phyloP scores from a whole-genome alignment of 2,329 filamentous ascomycete species.

The Tolypocladium inflatum region DNA sequence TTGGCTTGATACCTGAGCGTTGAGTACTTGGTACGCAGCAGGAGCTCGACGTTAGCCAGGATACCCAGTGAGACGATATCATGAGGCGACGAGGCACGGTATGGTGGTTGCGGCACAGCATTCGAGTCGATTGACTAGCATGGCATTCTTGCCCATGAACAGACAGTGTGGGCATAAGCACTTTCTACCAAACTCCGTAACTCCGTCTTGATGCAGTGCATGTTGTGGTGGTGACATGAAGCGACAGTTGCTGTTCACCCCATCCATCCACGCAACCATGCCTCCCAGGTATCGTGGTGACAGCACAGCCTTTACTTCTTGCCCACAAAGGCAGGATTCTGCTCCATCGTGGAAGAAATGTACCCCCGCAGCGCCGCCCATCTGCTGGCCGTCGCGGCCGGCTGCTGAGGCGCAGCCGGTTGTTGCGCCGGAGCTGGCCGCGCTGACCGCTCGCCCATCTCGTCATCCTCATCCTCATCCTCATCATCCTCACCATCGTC shows the following conservation, averaged over 20 bases:
- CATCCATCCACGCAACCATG: background rate
- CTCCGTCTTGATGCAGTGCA: background rate
- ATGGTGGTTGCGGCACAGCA: background rate
- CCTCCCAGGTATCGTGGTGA: background rate
- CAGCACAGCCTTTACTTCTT: slow-evolving; percentile 10
- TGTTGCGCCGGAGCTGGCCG: slow-evolving; percentile 5
- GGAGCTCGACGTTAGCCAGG: background rate
- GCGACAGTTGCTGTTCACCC: background rate
- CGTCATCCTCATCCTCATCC: slow-evolving; percentile 7
- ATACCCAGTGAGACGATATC: background rate
- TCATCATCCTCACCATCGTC: slow-evolving; percentile 8
- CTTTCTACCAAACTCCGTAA: background rate
- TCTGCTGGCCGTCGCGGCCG: slow-evolving; percentile 41
- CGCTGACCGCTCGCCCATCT: background rate
- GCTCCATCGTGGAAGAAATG: slow-evolving; percentile 82
- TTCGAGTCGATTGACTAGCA: background rate
- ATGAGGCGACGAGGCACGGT: background rate
- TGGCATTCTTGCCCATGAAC: background rate
- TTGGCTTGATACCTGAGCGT: background rate
- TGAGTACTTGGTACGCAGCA: background rate
- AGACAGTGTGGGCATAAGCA: background rate
- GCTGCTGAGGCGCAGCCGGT: slow-evolving; percentile 5
- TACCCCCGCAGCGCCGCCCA: slow-evolving; percentile 79
- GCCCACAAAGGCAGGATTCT: slow-evolving; percentile 62
- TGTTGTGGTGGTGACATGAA: background rate